phyloP scores from a whole-genome alignment of 768 basidiomycete genomes.

The Phlebiopsis flavidoalba region DNA sequence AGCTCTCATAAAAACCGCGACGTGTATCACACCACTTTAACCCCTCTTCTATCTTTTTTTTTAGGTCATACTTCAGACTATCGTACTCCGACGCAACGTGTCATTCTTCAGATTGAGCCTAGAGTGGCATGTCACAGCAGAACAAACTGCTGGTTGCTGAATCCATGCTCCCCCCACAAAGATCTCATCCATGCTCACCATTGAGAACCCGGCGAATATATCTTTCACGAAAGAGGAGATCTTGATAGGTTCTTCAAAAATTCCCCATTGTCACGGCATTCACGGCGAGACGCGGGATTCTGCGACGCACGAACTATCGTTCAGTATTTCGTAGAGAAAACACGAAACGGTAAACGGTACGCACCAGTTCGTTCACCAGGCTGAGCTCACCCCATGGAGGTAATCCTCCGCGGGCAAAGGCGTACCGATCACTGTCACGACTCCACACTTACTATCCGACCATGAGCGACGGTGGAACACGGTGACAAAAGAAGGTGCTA shows the following conservation, averaged over 20 bases:
- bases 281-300: conserved; percentile 73
- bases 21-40: conserved; percentile 21
- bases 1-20: conserved; percentile 3
- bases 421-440: conserved; percentile 66
- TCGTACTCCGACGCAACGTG: conserved; percentile 66
- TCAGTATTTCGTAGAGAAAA: not conserved
- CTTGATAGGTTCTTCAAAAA: conserved; percentile 68
- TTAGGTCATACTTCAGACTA: conserved; percentile 80
- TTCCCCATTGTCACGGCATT: conserved; percentile 81
- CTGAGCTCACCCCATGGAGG: conserved; percentile 73
- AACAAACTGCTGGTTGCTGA: too few relatives aligned
- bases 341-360: conserved; percentile 18
- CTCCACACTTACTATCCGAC: conserved; percentile 15
- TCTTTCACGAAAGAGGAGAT: conserved; percentile 81
- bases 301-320: conserved; percentile 38
- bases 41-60: conserved; percentile 91
- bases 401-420: conserved; percentile 73
- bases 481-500: conserved; percentile 1
- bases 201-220: conserved; percentile 77
- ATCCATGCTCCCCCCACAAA: too few relatives aligned
- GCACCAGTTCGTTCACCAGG: conserved; percentile 75
- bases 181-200: conserved; percentile 55
- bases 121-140: not conserved
- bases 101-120: conserved; percentile 88
- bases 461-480: not conserved